Percentiles rank a stretch among this genome's conserved stretches.
Conservation (phyloP, 306 rosid genomes). For the Mimosa bimucronata region DNA sequence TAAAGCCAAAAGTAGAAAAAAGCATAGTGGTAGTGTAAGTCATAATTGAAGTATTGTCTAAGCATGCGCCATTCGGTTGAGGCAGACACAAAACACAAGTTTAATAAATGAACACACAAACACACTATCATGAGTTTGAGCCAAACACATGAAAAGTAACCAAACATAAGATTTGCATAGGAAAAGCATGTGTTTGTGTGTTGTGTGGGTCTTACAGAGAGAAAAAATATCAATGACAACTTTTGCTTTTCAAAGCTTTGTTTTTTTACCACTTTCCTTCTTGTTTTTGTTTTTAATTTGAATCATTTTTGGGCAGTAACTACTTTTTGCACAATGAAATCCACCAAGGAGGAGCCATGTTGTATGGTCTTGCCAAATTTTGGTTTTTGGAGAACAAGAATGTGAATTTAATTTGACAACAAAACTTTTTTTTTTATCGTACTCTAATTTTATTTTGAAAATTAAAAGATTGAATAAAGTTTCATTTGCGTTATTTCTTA, state of each 20-base stretch:
- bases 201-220: conserved; percentile 44
- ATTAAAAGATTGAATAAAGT: background rate
- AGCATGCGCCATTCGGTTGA: background rate
- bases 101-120: background rate
- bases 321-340: conserved; percentile 54
- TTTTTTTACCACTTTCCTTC: background rate
- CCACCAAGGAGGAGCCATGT: conserved; percentile 33
- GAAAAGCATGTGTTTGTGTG: background rate
- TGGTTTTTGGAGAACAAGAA: no score
- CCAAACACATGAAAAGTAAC: background rate
- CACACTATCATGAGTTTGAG: conserved; percentile 2
- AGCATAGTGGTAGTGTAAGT: background rate
- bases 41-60: conserved; percentile 2
- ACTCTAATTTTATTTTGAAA: background rate
- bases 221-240: conserved; percentile 54
- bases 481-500: background rate
- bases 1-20: background rate
- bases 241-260: conserved; percentile 65
- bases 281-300: background rate
- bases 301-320: conserved; percentile 53
- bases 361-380: background rate
- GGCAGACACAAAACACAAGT: background rate
- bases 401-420: no score
- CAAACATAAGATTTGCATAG: background rate
- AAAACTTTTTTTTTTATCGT: no score